Evolutionary conservation across 441 rosid species (phyloP), one percentile per base, ranked within the genome.

Genomic region (Corymbia citriodora): DNA sequence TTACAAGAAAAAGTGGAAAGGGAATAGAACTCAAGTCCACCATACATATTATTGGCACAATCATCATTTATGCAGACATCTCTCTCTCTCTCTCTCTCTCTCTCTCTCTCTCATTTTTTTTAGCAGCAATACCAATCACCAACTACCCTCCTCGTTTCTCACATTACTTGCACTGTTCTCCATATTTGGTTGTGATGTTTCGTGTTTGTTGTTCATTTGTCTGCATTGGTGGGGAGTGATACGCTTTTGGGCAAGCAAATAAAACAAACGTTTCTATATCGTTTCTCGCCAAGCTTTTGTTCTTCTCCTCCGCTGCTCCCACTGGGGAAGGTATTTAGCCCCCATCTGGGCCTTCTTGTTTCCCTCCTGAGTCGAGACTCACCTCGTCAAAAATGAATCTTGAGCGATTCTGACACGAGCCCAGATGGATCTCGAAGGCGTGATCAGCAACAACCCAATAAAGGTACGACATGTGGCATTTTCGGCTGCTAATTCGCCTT

Each of bases 361-460:
- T 87, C 63, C 40, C 70, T 87, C 23, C 68, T 16, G 16, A 55
- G 18, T 25, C 25, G 45, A 49, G 65, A 8, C 90, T 40, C 89
- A 63, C 87, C 91, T 40, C 90, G 87, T 88, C 45, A 90, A 90
- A 70, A 83, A 93, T 93, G 95, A 90, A n/a, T 89, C 91, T 88
- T 91, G 59, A 74, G 91, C 91, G 93, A 93, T 88, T 89, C 53
- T 59, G 53, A 87, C 89, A 68, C 81, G 89, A 83, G 88, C 87
- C 45, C 61, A 83, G 45, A 97, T 97, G 99, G 98, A 96, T 94
- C 95, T 95, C 91, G 96, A 93, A 91, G 93, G 95, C 87, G 88
- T 93, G 86, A 92, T 90, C 86, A 90, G 92, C 90, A 93, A 68
- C 61, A 94, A 90, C 87, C 95, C 94, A 86, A 87, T 94, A 74